These are phyloP conservation scores for Logfia minima DNA, from an alignment of 129 eudicot species.

Conservation along the genomic window DNA sequence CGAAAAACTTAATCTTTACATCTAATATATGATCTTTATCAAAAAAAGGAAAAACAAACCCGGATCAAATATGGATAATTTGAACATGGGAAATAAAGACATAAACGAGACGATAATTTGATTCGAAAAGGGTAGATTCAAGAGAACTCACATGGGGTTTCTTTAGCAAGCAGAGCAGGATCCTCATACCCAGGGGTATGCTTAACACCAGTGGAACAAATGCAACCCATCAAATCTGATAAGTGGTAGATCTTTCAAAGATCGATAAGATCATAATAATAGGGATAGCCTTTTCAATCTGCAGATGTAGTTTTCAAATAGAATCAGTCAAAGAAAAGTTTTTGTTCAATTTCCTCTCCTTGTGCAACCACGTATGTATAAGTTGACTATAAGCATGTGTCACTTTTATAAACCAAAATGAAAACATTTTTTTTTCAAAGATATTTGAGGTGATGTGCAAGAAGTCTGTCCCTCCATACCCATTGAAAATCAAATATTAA, in stretches of 20 bases:
- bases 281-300: constrained; percentile 18
- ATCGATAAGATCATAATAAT: constrained; percentile 31
- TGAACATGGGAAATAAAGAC: neutral
- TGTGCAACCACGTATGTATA: neutral
- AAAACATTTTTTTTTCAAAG: neutral
- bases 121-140: neutral
- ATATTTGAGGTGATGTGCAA: neutral
- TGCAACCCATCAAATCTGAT: constrained; percentile 61
- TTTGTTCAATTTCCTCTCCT: constrained; percentile 4
- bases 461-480: constrained; percentile 17
- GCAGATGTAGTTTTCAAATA: constrained; percentile 21
- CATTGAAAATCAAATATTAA: constrained; percentile 6
- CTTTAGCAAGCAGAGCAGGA: constrained; percentile 62
- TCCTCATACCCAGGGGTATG: constrained; percentile 75
- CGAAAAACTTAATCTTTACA: neutral
- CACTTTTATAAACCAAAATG: constrained; percentile 19
- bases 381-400: constrained; percentile 10
- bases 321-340: neutral
- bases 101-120: neutral
- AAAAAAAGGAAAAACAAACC: neutral
- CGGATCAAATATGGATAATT: neutral
- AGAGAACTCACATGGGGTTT: constrained; percentile 77
- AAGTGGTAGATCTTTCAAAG: constrained; percentile 17
- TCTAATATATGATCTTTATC: neutral
- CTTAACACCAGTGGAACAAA: constrained; percentile 44